These are phyloP conservation scores for Anaeramoeba flamelloides DNA, from an alignment of 78 protist species.

Conservation along the genomic window DNA sequence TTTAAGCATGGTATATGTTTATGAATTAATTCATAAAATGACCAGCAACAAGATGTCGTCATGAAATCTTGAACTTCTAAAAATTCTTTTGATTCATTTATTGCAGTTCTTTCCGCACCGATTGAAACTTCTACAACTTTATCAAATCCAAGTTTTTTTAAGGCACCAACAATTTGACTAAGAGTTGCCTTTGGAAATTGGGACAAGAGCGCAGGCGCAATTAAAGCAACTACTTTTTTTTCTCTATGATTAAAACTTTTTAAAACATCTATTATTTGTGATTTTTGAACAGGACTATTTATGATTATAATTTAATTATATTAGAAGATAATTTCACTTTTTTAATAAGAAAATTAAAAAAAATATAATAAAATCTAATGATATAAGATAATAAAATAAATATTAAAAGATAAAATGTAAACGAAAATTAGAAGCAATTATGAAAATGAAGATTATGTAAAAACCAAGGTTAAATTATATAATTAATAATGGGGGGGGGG, in stretches of 20 bases:
- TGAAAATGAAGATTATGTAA: too few relatives aligned
- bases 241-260: neutral
- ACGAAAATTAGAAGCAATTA: too few relatives aligned
- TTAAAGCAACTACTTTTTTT: neutral
- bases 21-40: neutral
- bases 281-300: neutral
- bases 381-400: too few relatives aligned
- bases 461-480: too few relatives aligned
- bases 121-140: neutral
- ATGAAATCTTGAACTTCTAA: neutral
- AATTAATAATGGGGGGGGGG: too few relatives aligned
- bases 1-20: neutral
- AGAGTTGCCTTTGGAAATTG: neutral
- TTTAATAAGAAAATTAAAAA: too few relatives aligned
- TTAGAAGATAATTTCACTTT: too few relatives aligned
- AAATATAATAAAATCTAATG: too few relatives aligned
- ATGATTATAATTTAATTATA: too few relatives aligned
- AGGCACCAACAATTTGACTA: neutral
- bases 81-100: neutral
- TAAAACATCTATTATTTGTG: neutral
- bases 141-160: neutral
- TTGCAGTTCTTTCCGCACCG: neutral
- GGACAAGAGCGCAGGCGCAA: neutral
- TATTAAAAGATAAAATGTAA: too few relatives aligned
- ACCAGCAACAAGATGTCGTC: neutral